Conservation (phyloP, 148 eudicot species). For the Chenopodium suecicum region DNA sequence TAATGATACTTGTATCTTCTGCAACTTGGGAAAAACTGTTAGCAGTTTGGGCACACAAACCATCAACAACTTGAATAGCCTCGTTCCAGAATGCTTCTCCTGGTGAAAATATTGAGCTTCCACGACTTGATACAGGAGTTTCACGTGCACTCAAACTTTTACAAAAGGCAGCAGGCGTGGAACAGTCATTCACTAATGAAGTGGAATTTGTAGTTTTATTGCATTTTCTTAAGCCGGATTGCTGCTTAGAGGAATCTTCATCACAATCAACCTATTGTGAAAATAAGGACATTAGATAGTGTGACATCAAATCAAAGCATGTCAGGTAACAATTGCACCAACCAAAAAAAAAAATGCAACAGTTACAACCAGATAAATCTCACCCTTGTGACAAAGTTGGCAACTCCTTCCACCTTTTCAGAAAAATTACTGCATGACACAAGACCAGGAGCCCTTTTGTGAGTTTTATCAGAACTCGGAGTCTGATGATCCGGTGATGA, state of each 20-base stretch:
- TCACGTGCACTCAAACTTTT: constrained; percentile 37
- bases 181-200: constrained; percentile 25
- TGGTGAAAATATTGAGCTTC: constrained; percentile 82
- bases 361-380: constrained; percentile 8
- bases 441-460: constrained; percentile 16
- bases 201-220: constrained; percentile 29
- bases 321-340: background rate
- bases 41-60: constrained; percentile 44
- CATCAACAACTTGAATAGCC: constrained; percentile 88
- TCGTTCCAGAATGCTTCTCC: constrained; percentile 98
- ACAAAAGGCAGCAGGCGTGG: constrained; percentile 55
- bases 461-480: constrained; percentile 20
- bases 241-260: constrained; percentile 27
- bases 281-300: background rate
- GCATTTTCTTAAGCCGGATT: constrained; percentile 69
- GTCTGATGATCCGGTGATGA: constrained; percentile 26
- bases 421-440: constrained; percentile 23
- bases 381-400: constrained; percentile 41
- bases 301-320: background rate
- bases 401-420: constrained; percentile 31
- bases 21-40: constrained; percentile 23
- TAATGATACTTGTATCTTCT: constrained; percentile 21
- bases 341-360: too few species aligned
- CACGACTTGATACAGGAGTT: constrained; percentile 76
- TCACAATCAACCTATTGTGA: constrained; percentile 39